Conservation (phyloP, 1,284 basidiomycete species). For the Moesziomyces sp. region DNA sequence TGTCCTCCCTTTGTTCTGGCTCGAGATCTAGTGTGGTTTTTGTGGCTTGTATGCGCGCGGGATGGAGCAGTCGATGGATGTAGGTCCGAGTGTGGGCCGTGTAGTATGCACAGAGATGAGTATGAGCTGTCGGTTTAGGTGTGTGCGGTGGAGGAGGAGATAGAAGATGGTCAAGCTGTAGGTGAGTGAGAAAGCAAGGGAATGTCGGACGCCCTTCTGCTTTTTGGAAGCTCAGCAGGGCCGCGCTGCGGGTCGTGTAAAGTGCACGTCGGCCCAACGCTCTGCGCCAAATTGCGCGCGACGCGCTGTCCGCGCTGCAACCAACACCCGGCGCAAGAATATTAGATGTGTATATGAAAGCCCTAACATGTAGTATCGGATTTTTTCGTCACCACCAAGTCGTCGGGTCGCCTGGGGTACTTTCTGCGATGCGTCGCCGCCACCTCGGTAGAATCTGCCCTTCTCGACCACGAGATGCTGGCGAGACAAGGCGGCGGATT, state of each 20-base stretch:
- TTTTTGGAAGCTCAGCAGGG: not conserved
- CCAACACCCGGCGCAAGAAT: not conserved
- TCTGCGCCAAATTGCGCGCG: not conserved
- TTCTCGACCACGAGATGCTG: too few species aligned
- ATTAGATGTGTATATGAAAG: too few species aligned
- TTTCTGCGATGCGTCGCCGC: too few species aligned
- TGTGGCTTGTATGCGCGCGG: not conserved
- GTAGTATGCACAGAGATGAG: not conserved
- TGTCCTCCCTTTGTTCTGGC: conserved; percentile 1
- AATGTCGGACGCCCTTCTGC: not conserved
- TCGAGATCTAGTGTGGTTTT: not conserved
- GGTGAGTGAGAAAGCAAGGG: not conserved
- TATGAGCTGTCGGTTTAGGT: not conserved
- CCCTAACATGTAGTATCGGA: too few species aligned
- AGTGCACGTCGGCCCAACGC: not conserved
- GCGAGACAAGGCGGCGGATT: too few species aligned
- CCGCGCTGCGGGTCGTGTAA: conserved; percentile 14
- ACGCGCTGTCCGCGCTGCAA: conserved; percentile 2
- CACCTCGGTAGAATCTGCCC: too few species aligned
- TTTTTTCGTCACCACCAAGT: too few species aligned
- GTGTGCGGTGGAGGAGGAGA: not conserved
- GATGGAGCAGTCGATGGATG: not conserved
- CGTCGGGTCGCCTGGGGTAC: too few species aligned
- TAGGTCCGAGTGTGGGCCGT: not conserved
- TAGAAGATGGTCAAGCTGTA: not conserved